A percentile compares a stretch with the other conserved stretches of the same genome.
Conservation (phyloP, 2,329 filamentous ascomycete genomes). For the Sphaceloma murrayae region DNA sequence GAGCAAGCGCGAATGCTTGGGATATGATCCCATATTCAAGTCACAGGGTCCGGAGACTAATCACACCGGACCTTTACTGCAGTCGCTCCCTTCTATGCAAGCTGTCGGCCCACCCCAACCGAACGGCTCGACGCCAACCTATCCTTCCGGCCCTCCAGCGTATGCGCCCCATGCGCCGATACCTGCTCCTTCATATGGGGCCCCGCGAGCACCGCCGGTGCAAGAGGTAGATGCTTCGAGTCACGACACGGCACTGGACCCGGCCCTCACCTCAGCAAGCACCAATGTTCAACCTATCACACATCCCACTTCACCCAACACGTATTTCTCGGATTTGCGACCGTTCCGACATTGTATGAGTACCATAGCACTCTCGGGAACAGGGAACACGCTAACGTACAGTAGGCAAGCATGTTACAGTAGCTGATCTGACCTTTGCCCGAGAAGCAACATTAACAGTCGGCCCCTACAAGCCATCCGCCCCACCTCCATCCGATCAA, state of each 20-base stretch:
- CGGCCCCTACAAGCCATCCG: constrained; percentile 24
- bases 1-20: constrained; percentile 75
- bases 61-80: neutral
- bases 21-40: constrained; percentile 83
- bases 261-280: constrained; percentile 24
- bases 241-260: constrained; percentile 5
- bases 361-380: too few species aligned
- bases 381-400: too few species aligned
- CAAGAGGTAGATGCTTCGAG: constrained; percentile 26
- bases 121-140: too few species aligned
- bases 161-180: neutral
- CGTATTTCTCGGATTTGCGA: too few species aligned
- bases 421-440: too few species aligned
- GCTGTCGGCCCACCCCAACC: too few species aligned
- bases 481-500: neutral
- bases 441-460: constrained; percentile 44
- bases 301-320: too few species aligned
- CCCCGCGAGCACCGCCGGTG: constrained; percentile 31
- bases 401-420: too few species aligned
- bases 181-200: constrained; percentile 34
- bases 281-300: too few species aligned
- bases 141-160: too few species aligned
- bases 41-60: neutral
- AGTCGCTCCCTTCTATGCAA: too few species aligned
- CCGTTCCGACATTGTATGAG: too few species aligned